A percentile compares a stretch with the other conserved stretches of the same genome.
Evolutionary conservation across 768 basidiomycete genomes (phyloP).

Genomic region (Pleurotus sapidus): DNA sequence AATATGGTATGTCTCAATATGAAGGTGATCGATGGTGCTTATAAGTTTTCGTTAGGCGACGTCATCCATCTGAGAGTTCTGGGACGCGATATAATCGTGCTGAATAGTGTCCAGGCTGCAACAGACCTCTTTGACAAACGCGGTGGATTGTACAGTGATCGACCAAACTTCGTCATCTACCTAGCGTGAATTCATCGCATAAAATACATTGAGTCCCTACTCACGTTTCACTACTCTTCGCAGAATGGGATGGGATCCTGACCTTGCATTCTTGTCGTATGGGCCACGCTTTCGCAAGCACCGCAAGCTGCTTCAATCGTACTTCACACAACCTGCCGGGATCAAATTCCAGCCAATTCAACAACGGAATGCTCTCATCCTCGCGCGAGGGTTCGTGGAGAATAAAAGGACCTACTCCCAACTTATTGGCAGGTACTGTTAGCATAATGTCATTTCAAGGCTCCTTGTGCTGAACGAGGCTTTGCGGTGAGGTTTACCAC

Average conservation of each 20-base stretch:
- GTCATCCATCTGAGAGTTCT: constrained; percentile 19
- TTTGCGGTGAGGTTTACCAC: constrained; percentile 17
- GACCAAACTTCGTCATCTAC: constrained; percentile 16
- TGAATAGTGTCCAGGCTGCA: constrained; percentile 22
- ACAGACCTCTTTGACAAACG: constrained; percentile 25
- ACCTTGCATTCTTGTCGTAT: constrained; percentile 14
- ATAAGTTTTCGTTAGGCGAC: constrained; percentile 16
- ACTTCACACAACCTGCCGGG: not conserved
- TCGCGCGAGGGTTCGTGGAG: not conserved
- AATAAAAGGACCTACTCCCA: not conserved
- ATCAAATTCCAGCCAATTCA: not conserved
- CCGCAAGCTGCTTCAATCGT: constrained; percentile 15
- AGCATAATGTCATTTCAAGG: not conserved
- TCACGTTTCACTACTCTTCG: not conserved
- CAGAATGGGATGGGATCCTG: constrained; percentile 6
- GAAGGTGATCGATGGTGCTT: not conserved
- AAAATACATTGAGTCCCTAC: not conserved
- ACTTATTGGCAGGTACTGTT: not conserved
- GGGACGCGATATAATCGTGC: constrained; percentile 21
- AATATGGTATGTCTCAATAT: constrained; percentile 24
- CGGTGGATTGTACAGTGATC: constrained; percentile 23
- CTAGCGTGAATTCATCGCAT: constrained; percentile 12
- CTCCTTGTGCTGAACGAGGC: no score
- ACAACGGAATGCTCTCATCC: not conserved
- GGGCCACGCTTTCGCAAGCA: constrained; percentile 19